These are phyloP conservation scores for Capsicum baccatum DNA, from an alignment of 257 asterid genomes.

Conservation along the genomic window DNA sequence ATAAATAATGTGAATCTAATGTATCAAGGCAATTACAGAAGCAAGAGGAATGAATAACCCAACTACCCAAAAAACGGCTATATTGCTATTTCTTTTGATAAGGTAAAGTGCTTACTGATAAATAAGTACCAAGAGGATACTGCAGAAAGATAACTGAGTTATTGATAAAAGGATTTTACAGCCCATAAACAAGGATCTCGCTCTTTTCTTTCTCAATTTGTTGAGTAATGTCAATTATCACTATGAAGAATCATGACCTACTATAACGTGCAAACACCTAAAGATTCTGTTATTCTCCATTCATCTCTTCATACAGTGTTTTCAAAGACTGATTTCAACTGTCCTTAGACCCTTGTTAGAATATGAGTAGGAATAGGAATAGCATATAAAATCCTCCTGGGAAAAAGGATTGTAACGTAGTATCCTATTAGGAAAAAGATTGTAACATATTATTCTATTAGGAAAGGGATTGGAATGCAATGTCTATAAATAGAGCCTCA, in stretches of 20 bases:
- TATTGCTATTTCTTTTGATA: neutral
- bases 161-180: slow-evolving; percentile 20
- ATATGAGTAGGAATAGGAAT: too few species aligned
- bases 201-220: slow-evolving; percentile 8
- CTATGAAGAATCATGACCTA: neutral
- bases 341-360: too few species aligned
- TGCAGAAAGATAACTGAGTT: neutral
- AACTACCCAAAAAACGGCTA: neutral
- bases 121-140: neutral
- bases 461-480: too few species aligned
- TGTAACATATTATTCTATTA: too few species aligned
- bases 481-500: too few species aligned
- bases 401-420: too few species aligned
- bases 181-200: neutral
- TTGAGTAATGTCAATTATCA: neutral
- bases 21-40: neutral
- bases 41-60: neutral
- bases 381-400: too few species aligned
- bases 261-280: neutral
- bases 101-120: neutral
- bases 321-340: neutral
- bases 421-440: too few species aligned
- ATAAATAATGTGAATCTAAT: neutral
- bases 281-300: neutral
- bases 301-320: slow-evolving; percentile 10